Conservation (phyloP, 345 rosid genomes). For the Adansonia digitata region DNA sequence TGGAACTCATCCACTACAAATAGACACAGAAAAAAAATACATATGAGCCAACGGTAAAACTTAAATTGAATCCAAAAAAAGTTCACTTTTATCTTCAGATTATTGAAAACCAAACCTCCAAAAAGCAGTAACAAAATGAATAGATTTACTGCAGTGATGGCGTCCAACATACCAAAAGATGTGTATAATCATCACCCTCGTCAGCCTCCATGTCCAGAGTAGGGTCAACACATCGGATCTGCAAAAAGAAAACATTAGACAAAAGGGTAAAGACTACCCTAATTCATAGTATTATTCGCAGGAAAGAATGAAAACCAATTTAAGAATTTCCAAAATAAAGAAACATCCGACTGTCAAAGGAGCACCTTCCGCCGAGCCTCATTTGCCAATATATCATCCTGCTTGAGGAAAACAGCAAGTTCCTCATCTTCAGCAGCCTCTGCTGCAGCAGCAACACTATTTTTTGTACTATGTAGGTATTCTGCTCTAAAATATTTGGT, state of each 20-base stretch:
- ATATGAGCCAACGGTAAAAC: not conserved
- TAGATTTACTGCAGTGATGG: not conserved
- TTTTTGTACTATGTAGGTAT: constrained; percentile 72
- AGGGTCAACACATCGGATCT: constrained; percentile 92
- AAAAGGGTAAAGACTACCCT: constrained; percentile 7
- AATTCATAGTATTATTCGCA: not conserved
- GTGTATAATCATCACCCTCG: constrained; percentile 89
- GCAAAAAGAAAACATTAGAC: constrained; percentile 22
- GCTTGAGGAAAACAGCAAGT: constrained; percentile 83
- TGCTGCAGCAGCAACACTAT: constrained; percentile 72
- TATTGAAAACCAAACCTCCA: not conserved
- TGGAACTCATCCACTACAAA: not conserved
- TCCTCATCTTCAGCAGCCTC: constrained; percentile 99
- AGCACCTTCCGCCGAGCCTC: constrained; percentile 78
- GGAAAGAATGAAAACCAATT: constrained; percentile 12
- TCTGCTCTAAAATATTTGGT: constrained; percentile 94
- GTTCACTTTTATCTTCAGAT: not conserved
- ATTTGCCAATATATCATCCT: constrained; percentile 76
- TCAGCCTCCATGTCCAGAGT: constrained; percentile 96
- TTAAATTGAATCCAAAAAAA: not conserved
- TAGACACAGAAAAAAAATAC: not conserved
- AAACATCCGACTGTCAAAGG: constrained; percentile 14
- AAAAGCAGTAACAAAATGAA: constrained; percentile 5
- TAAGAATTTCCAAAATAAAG: not conserved
- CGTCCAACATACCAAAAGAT: constrained; percentile 66